Evolutionary conservation across 2,329 filamentous ascomycete species (phyloP), one percentile per base, ranked within the genome.

Genomic region (Parastagonospora nodorum): DNA sequence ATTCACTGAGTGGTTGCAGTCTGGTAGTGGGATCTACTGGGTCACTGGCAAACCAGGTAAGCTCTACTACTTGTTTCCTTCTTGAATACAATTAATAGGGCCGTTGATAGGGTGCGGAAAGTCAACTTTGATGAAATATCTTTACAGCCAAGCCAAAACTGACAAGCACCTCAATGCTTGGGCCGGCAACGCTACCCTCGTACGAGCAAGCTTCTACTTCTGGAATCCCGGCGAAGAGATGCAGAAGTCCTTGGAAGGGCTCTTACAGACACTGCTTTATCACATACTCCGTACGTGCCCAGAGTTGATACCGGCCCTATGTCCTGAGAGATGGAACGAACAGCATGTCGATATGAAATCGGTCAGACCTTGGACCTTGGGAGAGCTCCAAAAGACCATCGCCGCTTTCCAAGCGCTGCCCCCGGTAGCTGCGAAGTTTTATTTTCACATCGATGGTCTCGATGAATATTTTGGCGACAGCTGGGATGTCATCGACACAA

Each of bases 1-100:
- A 10, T 51, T 54, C 19, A 14, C 10, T 7, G 2, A 15, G 4
- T 58, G 55, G 55, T 30, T 58, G 16, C 15, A 32, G 14, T 3
- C 29, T 5, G 43, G 42, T 1, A 24, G 28, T 10, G 48, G 45
- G 4, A 42, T 51, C 8, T 48, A 45, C 28, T 77, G 75, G 71
- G 71, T 80, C 11, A 70, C 67, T 30, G 78, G 78, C 1, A 79
- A 77, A 36, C 73, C 76, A 2, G 77, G 49, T 48, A 32, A 19
- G 32, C 36, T n/a, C 8, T 33, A 15, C 33, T 38, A 4, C 6
- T 4, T 19, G 19, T 28, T 6, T n/a, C 33, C 16, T 24, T 28
- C 8, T n/a, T n/a, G n/a, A n/a, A 14, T 8, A 15, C 19, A 4
- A 2, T 12, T 27, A 28, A 24, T 28, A 19, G 9, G 2, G 10